A percentile compares a stretch with the other conserved stretches of the same genome.
These are phyloP conservation scores for Dillenia suffruticosa DNA, from an alignment of 164 flowering plant species.

Conservation along the genomic window DNA sequence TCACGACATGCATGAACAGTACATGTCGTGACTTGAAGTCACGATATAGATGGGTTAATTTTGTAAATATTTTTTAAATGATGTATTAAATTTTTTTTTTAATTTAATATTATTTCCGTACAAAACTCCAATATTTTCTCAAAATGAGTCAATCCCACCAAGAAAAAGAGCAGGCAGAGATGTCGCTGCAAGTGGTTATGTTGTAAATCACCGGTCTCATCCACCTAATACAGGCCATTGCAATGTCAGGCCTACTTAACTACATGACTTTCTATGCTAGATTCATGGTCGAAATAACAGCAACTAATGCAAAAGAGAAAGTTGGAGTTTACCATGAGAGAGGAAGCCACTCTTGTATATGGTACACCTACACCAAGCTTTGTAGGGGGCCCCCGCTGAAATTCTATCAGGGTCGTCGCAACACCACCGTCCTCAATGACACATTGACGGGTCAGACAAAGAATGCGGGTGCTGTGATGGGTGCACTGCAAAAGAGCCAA, in stretches of 20 bases:
- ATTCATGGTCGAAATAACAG: conserved; percentile 61
- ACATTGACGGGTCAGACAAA: conserved; percentile 40
- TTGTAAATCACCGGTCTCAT: conserved; percentile 19
- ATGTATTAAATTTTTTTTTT: too few relatives aligned
- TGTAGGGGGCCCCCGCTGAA: conserved; percentile 59
- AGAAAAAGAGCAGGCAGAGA: too few relatives aligned
- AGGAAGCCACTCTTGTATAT: conserved; percentile 65
- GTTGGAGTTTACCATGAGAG: conserved; percentile 78
- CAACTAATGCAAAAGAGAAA: conserved; percentile 72
- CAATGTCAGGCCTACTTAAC: conserved; percentile 33
- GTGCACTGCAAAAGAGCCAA: conserved; percentile 34
- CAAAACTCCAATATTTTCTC: too few relatives aligned
- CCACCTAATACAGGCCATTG: conserved; percentile 36
- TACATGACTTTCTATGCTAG: conserved; percentile 47
- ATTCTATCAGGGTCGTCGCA: conserved; percentile 86
- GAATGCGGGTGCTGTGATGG: conserved; percentile 34
- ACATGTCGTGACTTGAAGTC: too few relatives aligned
- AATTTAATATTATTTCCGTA: too few relatives aligned
- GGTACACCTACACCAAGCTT: conserved; percentile 53
- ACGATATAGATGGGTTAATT: too few relatives aligned
- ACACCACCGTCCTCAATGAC: conserved; percentile 58
- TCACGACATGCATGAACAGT: too few relatives aligned
- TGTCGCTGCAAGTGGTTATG: too few relatives aligned
- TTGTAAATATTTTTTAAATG: too few relatives aligned
- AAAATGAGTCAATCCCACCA: too few relatives aligned